Conservation (phyloP, 352 stramenopile species). For the Sclerospora graminicola region DNA sequence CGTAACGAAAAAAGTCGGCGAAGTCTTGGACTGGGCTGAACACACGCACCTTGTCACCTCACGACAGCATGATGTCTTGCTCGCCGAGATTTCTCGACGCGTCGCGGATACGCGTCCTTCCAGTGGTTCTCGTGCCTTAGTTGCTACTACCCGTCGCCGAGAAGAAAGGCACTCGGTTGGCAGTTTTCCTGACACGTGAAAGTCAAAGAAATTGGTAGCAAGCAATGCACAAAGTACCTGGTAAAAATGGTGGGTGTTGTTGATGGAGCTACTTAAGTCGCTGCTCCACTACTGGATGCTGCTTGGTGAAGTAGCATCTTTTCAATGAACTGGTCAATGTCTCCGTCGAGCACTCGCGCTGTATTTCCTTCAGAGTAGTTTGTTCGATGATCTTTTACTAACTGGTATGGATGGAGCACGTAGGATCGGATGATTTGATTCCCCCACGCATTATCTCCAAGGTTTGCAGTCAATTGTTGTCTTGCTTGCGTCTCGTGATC, state of each 20-base stretch:
- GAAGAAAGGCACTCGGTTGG: background rate
- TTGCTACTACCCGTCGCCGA: slow-evolving; percentile 4
- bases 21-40: slow-evolving; percentile 80
- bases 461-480: slow-evolving; percentile 47
- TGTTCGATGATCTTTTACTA: slow-evolving; percentile 95
- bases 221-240: too few species aligned
- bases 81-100: slow-evolving; percentile 59
- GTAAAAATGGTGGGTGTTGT: too few species aligned
- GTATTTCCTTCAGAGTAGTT: slow-evolving; percentile 85
- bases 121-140: slow-evolving; percentile 10
- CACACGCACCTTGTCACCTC: slow-evolving; percentile 62
- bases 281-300: background rate
- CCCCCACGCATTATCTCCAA: slow-evolving; percentile 72
- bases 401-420: slow-evolving; percentile 95
- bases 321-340: slow-evolving; percentile 77
- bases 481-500: slow-evolving; percentile 32
- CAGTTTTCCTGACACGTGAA: too few species aligned
- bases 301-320: slow-evolving; percentile 50
- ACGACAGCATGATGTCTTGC: slow-evolving; percentile 54
- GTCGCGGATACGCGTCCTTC: slow-evolving; percentile 36
- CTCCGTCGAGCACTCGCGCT: slow-evolving; percentile 85
- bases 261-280: background rate
- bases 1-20: slow-evolving; percentile 66
- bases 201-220: too few species aligned
- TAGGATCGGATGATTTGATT: slow-evolving; percentile 96